Conservation (phyloP, 768 basidiomycete genomes). For the Suillus discolor region DNA sequence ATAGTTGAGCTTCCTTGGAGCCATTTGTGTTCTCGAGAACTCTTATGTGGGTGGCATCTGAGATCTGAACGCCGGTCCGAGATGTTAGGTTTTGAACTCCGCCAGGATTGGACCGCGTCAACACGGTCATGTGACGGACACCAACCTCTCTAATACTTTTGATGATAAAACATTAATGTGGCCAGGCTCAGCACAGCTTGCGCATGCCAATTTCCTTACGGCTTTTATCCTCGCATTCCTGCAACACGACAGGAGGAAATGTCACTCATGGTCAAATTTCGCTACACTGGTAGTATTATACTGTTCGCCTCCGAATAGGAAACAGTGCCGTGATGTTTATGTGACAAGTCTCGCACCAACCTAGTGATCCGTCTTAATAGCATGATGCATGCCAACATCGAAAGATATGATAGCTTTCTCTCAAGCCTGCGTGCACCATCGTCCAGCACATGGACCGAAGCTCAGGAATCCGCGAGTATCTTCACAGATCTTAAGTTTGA, state of each 20-base stretch:
- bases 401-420: slow-evolving; percentile 42
- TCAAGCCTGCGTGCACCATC: slow-evolving; percentile 30
- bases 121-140: too few relatives aligned
- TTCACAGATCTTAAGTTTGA: neutral
- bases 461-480: slow-evolving; percentile 13
- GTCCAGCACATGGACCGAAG: slow-evolving; percentile 19
- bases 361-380: neutral
- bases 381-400: neutral
- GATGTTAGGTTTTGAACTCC: too few relatives aligned
- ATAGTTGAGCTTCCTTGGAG: too few relatives aligned
- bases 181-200: neutral
- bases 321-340: neutral
- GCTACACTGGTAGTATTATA: too few relatives aligned
- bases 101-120: too few relatives aligned
- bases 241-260: too few relatives aligned
- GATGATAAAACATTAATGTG: neutral
- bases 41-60: too few relatives aligned
- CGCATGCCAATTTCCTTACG: neutral
- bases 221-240: neutral
- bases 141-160: neutral
- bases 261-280: neutral
- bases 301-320: neutral
- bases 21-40: too few relatives aligned
- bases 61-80: too few relatives aligned
- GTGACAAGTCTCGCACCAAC: neutral